A percentile compares a stretch with the other conserved stretches of the same genome.
These are phyloP conservation scores for Lomentospora prolificans DNA, from an alignment of 2,329 filamentous ascomycete genomes.

Conservation along the genomic window DNA sequence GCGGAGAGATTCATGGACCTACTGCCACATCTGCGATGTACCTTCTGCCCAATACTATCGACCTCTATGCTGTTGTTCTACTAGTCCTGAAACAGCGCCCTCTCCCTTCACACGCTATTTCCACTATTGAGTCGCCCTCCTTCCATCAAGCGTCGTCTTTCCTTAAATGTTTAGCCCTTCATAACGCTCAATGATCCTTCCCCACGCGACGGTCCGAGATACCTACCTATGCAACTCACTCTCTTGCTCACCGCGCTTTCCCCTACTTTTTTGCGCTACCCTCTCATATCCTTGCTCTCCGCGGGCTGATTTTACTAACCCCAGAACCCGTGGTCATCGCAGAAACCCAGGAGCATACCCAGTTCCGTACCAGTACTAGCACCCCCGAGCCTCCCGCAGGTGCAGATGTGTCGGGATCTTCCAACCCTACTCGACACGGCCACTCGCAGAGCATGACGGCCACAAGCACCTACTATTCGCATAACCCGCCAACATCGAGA, in stretches of 20 bases:
- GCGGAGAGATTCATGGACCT: not conserved
- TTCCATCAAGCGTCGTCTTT: no score
- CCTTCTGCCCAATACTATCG: no score
- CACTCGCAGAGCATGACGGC: constrained; percentile 2
- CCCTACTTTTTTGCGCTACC: no score
- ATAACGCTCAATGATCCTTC: no score
- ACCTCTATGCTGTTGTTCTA: no score
- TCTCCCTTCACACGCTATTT: no score
- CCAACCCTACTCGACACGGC: not conserved
- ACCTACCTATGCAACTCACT: no score
- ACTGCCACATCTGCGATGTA: not conserved
- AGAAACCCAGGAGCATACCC: not conserved
- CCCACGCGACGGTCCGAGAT: not conserved
- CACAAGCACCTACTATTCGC: not conserved
- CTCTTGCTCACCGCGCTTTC: no score
- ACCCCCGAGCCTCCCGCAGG: not conserved
- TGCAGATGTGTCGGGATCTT: not conserved
- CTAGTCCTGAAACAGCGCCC: no score
- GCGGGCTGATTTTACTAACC: not conserved
- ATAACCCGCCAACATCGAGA: not conserved
- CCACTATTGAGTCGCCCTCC: no score
- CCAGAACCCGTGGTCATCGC: not conserved
- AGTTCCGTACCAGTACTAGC: not conserved
- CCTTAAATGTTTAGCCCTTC: no score
- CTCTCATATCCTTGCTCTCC: not conserved